Evolutionary conservation across 1,284 basidiomycete genomes (phyloP).

Genomic region (Boletellus deceptivus): DNA sequence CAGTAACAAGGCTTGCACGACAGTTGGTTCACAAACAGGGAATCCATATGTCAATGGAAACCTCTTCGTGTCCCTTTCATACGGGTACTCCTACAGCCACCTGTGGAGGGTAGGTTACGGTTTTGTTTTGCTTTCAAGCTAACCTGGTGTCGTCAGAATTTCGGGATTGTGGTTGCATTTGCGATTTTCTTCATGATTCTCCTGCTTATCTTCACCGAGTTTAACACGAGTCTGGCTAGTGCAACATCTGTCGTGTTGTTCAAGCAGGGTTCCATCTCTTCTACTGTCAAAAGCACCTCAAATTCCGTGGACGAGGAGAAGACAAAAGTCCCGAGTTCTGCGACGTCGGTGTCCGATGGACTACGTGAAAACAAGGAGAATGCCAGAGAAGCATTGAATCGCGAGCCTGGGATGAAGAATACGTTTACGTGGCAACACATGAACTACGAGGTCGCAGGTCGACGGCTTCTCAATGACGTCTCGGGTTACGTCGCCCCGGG

Average conservation of each 20-base stretch:
- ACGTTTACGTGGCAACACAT: slow-evolving; percentile 67
- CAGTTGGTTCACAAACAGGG: slow-evolving; percentile 36
- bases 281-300: slow-evolving; percentile 5
- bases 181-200: slow-evolving; percentile 44
- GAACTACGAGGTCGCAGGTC: slow-evolving; percentile 57
- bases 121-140: slow-evolving; percentile 4
- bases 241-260: slow-evolving; percentile 39
- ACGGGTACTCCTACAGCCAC: slow-evolving; percentile 57
- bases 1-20: slow-evolving; percentile 60
- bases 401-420: slow-evolving; percentile 23
- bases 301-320: slow-evolving; percentile 27
- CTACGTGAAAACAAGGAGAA: slow-evolving; percentile 10
- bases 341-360: slow-evolving; percentile 32
- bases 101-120: slow-evolving; percentile 62
- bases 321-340: slow-evolving; percentile 16
- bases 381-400: slow-evolving; percentile 7
- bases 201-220: slow-evolving; percentile 55
- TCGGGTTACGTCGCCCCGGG: slow-evolving; percentile 83
- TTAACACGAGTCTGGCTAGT: slow-evolving; percentile 37
- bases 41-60: slow-evolving; percentile 19
- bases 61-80: slow-evolving; percentile 50
- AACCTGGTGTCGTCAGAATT: slow-evolving; percentile 39
- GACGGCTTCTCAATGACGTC: slow-evolving; percentile 73
- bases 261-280: slow-evolving; percentile 39
- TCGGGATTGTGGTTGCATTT: slow-evolving; percentile 55